Evolutionary conservation across 768 basidiomycete genomes (phyloP).

Genomic region (Galerina marginata): DNA sequence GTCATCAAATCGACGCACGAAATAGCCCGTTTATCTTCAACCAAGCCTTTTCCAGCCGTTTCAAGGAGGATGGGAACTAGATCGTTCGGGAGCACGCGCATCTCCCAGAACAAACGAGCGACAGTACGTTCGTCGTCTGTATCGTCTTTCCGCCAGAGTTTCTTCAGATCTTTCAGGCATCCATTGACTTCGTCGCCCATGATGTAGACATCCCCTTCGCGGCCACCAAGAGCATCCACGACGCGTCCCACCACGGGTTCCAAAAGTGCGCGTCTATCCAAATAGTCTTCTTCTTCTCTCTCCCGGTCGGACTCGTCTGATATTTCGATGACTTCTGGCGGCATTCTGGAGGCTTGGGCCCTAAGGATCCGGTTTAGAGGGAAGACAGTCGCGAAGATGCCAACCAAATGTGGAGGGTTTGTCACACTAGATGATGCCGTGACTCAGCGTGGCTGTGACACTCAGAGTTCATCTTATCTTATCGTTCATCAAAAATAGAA

Average conservation of each 20-base stretch:
- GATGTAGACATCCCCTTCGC: conserved; percentile 68
- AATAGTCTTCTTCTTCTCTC: conserved; percentile 27
- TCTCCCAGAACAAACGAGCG: conserved; percentile 89
- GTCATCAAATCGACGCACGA: conserved; percentile 89
- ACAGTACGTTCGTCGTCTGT: conserved; percentile 96
- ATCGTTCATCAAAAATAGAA: conserved; percentile 11
- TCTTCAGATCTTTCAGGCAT: conserved; percentile 93
- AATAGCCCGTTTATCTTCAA: conserved; percentile 84
- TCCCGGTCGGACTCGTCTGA: conserved; percentile 37
- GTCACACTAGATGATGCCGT: conserved; percentile 11
- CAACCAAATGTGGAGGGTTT: neutral
- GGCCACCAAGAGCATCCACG: conserved; percentile 81
- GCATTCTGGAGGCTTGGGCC: neutral
- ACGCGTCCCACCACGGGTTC: conserved; percentile 74
- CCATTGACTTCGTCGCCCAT: conserved; percentile 84
- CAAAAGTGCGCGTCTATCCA: conserved; percentile 59
- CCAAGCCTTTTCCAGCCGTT: conserved; percentile 77
- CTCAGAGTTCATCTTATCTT: conserved; percentile 5
- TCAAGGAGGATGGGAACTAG: conserved; percentile 83
- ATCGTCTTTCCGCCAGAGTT: conserved; percentile 95
- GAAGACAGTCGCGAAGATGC: neutral
- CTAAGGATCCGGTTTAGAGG: neutral
- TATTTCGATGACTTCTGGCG: conserved; percentile 41
- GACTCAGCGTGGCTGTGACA: conserved; percentile 15
- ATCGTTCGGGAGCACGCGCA: conserved; percentile 86